These are phyloP conservation scores for Plasmopara muralis DNA, from an alignment of 352 stramenopile genomes.

Conservation along the genomic window DNA sequence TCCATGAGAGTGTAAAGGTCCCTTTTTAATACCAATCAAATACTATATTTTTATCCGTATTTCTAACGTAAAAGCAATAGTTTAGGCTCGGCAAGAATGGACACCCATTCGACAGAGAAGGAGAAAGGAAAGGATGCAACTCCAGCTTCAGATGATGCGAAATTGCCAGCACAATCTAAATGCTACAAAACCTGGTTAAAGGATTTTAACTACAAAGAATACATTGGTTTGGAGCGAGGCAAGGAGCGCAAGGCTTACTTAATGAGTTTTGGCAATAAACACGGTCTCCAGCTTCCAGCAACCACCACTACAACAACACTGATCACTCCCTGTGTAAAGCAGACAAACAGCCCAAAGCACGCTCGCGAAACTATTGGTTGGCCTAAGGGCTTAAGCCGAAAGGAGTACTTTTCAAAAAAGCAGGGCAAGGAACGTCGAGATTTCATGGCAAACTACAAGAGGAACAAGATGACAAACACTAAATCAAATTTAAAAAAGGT, in stretches of 20 bases:
- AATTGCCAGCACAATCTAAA: not conserved
- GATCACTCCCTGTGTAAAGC: not conserved
- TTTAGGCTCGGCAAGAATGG: constrained; percentile 13
- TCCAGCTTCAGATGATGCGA: not conserved
- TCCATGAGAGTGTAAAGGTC: constrained; percentile 33
- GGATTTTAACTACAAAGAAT: constrained; percentile 9
- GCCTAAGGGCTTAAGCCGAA: constrained; percentile 2
- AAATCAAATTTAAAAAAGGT: not conserved
- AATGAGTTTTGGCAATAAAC: constrained; percentile 4
- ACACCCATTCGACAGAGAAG: constrained; percentile 3
- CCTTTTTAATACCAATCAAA: too few species aligned
- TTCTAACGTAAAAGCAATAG: not conserved
- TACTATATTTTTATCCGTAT: not conserved
- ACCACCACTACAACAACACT: not conserved
- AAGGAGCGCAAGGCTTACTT: constrained; percentile 17
- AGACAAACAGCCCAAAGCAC: not conserved
- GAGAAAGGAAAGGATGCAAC: not conserved
- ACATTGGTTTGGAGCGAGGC: constrained; percentile 8
- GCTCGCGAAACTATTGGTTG: not conserved
- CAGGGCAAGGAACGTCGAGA: constrained; percentile 6
- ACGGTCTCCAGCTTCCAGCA: constrained; percentile 1
- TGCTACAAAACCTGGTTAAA: constrained; percentile 5
- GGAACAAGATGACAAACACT: not conserved
- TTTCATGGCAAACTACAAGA: constrained; percentile 1
- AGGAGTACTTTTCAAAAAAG: constrained; percentile 1